These are phyloP conservation scores for Euphorbia pulcherrima DNA, from an alignment of 345 rosid genomes.

Conservation along the genomic window DNA sequence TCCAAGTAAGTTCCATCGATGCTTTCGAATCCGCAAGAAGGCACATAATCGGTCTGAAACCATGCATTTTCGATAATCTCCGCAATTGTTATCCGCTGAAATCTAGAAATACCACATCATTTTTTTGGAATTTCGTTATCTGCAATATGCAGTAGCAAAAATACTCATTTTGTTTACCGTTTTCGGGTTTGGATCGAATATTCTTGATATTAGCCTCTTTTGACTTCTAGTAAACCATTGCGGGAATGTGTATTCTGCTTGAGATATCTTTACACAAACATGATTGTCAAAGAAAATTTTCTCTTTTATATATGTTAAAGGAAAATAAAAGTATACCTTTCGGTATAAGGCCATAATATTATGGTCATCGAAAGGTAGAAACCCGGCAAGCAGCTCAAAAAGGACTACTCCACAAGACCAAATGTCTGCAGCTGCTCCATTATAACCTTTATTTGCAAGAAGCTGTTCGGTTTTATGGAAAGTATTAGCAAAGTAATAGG, in stretches of 20 bases:
- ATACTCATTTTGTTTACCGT: constrained; percentile 33
- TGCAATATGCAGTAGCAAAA: not conserved
- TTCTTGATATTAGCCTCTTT: constrained; percentile 58
- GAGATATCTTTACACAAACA: constrained; percentile 41
- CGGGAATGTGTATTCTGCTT: constrained; percentile 65
- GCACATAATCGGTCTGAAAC: constrained; percentile 63
- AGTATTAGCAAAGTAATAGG: constrained; percentile 13
- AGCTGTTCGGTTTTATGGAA: constrained; percentile 44
- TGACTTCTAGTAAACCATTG: constrained; percentile 52
- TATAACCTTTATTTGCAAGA: constrained; percentile 62
- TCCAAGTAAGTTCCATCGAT: constrained; percentile 40
- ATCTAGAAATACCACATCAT: not conserved
- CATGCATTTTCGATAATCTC: constrained; percentile 72
- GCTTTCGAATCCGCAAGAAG: constrained; percentile 38
- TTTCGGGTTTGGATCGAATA: constrained; percentile 60
- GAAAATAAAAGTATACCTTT: constrained; percentile 41
- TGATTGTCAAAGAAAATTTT: constrained; percentile 5
- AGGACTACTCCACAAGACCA: constrained; percentile 96
- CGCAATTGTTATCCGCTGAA: constrained; percentile 62
- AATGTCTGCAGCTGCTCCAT: constrained; percentile 83
- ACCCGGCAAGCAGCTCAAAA: constrained; percentile 73
- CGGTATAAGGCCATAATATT: constrained; percentile 60
- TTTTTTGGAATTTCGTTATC: not conserved
- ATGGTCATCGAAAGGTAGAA: constrained; percentile 72
- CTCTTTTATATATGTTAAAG: not conserved